phyloP scores from a whole-genome alignment of 352 stramenopile genomes.

The Phytophthora cajani region DNA sequence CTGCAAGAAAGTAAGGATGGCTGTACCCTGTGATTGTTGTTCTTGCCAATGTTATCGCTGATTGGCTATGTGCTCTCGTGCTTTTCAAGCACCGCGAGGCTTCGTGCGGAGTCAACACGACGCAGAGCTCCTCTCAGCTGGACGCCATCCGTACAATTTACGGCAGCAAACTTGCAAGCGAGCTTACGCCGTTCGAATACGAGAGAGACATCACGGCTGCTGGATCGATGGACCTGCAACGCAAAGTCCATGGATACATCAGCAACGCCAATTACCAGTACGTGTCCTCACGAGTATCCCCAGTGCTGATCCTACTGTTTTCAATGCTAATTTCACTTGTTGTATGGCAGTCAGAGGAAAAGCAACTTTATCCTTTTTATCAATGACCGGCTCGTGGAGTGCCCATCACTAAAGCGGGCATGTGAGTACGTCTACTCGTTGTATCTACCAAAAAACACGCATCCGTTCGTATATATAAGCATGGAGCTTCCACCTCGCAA shows the following conservation, averaged over 20 bases:
- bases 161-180: slow-evolving; percentile 69
- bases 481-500: slow-evolving; percentile 93
- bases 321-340: neutral
- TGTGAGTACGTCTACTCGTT: slow-evolving; percentile 96
- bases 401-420: slow-evolving; percentile 88
- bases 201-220: slow-evolving; percentile 32
- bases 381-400: slow-evolving; percentile 97
- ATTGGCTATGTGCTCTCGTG: neutral
- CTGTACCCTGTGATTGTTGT: neutral
- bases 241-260: slow-evolving; percentile 61
- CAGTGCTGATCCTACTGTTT: neutral
- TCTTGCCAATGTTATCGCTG: neutral
- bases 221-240: slow-evolving; percentile 49
- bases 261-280: slow-evolving; percentile 92
- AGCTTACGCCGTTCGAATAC: slow-evolving; percentile 64
- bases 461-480: slow-evolving; percentile 98
- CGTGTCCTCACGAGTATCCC: slow-evolving; percentile 8
- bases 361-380: slow-evolving; percentile 96
- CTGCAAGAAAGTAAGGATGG: slow-evolving; percentile 89
- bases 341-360: slow-evolving; percentile 67
- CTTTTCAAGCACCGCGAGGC: slow-evolving; percentile 66
- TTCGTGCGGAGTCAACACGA: slow-evolving; percentile 84
- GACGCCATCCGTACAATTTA: slow-evolving; percentile 82
- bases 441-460: slow-evolving; percentile 93
- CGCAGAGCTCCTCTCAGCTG: slow-evolving; percentile 63